Percentiles rank a stretch among this genome's conserved stretches.
Evolutionary conservation across 2,329 filamentous ascomycete species (phyloP).

Genomic region (Fusarium humuli): DNA sequence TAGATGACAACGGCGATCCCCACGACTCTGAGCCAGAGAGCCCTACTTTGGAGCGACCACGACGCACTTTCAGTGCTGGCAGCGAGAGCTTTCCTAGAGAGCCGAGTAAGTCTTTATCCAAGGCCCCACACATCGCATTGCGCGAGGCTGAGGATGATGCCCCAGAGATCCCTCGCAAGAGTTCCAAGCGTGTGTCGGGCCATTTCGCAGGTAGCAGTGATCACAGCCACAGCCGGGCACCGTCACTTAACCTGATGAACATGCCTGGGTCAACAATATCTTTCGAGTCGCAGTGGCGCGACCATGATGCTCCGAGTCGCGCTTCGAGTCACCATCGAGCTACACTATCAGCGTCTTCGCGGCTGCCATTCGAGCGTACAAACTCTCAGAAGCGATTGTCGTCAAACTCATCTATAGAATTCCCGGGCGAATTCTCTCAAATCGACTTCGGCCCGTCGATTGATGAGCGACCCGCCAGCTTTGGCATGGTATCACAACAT

Average conservation of each 20-base stretch:
- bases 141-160: constrained; percentile 51
- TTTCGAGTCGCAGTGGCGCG: constrained; percentile 37
- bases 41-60: constrained; percentile 49
- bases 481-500: constrained; percentile 69
- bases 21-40: constrained; percentile 57
- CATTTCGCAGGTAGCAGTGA: constrained; percentile 41
- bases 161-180: constrained; percentile 76
- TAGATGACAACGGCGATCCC: constrained; percentile 61
- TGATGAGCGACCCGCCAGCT: constrained; percentile 64
- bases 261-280: constrained; percentile 42
- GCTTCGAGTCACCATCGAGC: constrained; percentile 41
- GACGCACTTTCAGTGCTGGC: constrained; percentile 52
- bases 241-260: constrained; percentile 52
- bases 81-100: constrained; percentile 53
- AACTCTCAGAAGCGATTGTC: constrained; percentile 65
- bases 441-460: constrained; percentile 53
- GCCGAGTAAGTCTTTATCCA: constrained; percentile 39
- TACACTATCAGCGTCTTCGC: constrained; percentile 44
- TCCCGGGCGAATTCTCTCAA: constrained; percentile 60
- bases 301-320: constrained; percentile 38
- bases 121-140: constrained; percentile 33
- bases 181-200: constrained; percentile 72
- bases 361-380: constrained; percentile 68
- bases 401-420: constrained; percentile 62
- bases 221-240: constrained; percentile 47